Evolutionary conservation across 2,329 filamentous ascomycete genomes (phyloP), one percentile per base, ranked within the genome.

Genomic region (Fusarium nygamai): DNA sequence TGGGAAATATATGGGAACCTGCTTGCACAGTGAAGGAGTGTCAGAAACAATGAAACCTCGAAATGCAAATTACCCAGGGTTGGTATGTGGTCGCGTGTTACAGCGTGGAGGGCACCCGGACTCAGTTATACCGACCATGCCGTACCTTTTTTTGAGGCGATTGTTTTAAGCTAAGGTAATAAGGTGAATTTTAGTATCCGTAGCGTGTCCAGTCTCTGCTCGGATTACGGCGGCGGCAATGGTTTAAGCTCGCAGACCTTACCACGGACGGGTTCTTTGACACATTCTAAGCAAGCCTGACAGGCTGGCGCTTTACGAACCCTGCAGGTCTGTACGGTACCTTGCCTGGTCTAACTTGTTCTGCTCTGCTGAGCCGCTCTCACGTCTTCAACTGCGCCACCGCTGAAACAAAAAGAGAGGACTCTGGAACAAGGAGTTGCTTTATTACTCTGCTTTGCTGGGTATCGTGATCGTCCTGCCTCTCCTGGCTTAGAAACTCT

Each of bases 71-170:
- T 53, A 24, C 56, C 71, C 53, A 72, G 64, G 72, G 68, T 62
- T 74, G 72, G 72, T 64, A 74, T 72, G 53, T 74, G 72, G 68
- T 74, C 72, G 72, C 72, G 72, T 74, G 72, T 74, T 74, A 57
- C 71, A 51, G 38, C 39, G 57, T 58, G 66, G 39, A 70, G 31
- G 39, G 34, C 38, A 20, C 19, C 36, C 7, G 36, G 34, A 31
- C 27, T 48, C 27, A 60, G 29, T 48, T 64, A 24, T 27, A 46
- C 39, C n/a, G 22, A 20, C 31, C 63, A 10, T 24, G 8, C n/a
- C 44, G 22, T 50, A 24, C 47, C 48, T 51, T 48, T 48, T 36
- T 59, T 43, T 36, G n/a, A 41, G 27, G 27, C 44, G 13, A 31
- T 51, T 46, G 60, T 58, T 62, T 46, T 62, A 62, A 62, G 51